phyloP scores from a whole-genome alignment of 352 stramenopile species.

The Phytopythium cucurbitacearum region DNA sequence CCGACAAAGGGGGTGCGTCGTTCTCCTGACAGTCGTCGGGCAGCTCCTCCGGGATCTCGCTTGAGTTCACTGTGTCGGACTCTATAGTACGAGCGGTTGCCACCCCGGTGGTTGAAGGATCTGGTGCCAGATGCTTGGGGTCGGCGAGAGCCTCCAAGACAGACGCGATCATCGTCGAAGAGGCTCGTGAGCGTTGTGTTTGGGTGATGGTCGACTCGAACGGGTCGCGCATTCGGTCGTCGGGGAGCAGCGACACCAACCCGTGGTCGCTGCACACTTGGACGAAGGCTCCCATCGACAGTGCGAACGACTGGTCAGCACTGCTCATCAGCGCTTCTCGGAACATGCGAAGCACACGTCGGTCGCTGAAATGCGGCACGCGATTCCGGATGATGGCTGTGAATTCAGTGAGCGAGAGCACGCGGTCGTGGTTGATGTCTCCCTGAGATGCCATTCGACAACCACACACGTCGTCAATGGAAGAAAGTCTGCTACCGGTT shows the following conservation, averaged over 20 bases:
- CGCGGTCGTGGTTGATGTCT: slow-evolving; percentile 68
- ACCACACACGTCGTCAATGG: too few relatives aligned
- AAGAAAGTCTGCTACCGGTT: too few relatives aligned
- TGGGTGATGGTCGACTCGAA: slow-evolving; percentile 14
- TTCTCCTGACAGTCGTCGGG: slow-evolving; percentile 5
- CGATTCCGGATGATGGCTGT: slow-evolving; percentile 51
- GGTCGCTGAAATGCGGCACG: slow-evolving; percentile 58
- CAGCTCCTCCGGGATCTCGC: slow-evolving; percentile 39
- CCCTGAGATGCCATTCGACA: slow-evolving; percentile 17
- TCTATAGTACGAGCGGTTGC: not conserved
- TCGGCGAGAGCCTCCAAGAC: slow-evolving; percentile 4
- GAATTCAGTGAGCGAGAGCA: slow-evolving; percentile 70
- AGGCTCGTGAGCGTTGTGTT: not conserved
- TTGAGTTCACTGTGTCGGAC: not conserved
- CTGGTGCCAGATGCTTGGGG: not conserved
- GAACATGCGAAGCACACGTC: slow-evolving; percentile 73
- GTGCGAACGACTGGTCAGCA: slow-evolving; percentile 58
- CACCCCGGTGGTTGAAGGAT: not conserved
- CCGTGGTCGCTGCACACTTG: slow-evolving; percentile 69
- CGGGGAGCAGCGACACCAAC: slow-evolving; percentile 56
- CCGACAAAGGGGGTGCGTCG: slow-evolving; percentile 8
- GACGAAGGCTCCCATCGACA: slow-evolving; percentile 71
- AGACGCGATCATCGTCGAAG: not conserved
- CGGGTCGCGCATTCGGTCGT: slow-evolving; percentile 50
- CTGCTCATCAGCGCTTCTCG: slow-evolving; percentile 62